Evolutionary conservation across 2,329 filamentous ascomycete genomes (phyloP), one percentile per base, ranked within the genome.

Genomic region (Fusarium dlaminii): DNA sequence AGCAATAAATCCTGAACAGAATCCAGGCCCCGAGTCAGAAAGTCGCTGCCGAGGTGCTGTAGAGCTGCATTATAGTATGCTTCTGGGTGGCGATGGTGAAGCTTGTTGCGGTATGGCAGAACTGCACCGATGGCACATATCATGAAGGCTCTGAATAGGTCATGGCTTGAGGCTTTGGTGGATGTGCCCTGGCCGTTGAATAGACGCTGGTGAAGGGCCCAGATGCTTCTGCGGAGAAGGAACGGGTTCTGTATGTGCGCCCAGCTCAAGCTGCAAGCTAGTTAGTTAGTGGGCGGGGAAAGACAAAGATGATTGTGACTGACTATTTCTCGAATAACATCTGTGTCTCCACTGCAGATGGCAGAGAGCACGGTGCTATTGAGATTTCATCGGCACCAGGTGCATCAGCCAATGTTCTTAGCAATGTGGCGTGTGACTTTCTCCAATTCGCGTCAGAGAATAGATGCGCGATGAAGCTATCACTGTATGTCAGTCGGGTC

Each of bases 1-100:
- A 77, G 37, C 1, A 77, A 27, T 0, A 77, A 34, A n/a, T 75
- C 69, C 11, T 77, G 73, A 1, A 75, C 67, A 8, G 75, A 68
- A 4, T 77, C 73, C 1, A 77, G 17, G 0, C 72, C 67, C 29
- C 73, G 49, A 0, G 70, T 73, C 0, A 75, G 6, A 11, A 73
- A 55, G 20, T 67, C 51, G 1, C 43, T 9, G 0, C 54, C 69
- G 0, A 75, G 37, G 10, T 66, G 62, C 1, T 68, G 55, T 8
- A 75, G 22, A 2, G 66, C 73, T 8, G 70, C 60, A 24, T 75
- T 72, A 3, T 68, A 73, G 8, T 75, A 75, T 17, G 73, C 73
- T 37, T 59, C 68, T 3, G 73, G 73, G 12, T 75, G 73, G 0
- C 65, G 57, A 4, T 49, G 18, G 10, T 67, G 68, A 1, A 73